Base-by-base conservation (phyloP, 192 early-diverging fungal genomes). In the Rhizophlyctis rosea region DNA sequence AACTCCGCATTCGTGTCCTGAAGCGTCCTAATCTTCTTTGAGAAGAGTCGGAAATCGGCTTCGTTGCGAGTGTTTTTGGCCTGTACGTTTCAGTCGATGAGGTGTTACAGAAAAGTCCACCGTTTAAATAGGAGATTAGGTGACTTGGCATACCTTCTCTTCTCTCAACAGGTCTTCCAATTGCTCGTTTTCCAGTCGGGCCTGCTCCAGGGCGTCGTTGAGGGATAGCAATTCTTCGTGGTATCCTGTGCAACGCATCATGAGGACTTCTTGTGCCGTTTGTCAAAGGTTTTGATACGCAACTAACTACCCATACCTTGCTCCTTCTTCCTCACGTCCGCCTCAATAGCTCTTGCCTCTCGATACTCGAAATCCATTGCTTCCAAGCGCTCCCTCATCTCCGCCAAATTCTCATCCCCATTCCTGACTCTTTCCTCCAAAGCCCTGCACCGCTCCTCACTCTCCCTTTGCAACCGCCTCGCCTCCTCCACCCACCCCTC, bases 11-110 rank as follows among this genome's bases (percentile, higher is more conserved):
- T 65, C 9, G 47, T 49, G 13, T 74, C 72, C 47, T 74, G 72
- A 18, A 74, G 59, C 14, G 27, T 61, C 3, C 72, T 47, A 33
- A 70, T 39, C 31, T 70, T 69, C 18, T 54, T 58, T 11, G 59
- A 34, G 36, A 74, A 74, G 13, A 74, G 49, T 11, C 67, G 67
- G 34, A 74, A 70, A 34, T 74, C 72, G 11, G 50, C 67, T 34
- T 74, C 72, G 35, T 56, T 64, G 9, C 64, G 62, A 14, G 57
- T 34, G 4, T 34, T 70, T 62, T 70, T 74, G 7, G 59, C 52
- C 61, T 63, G n/a, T n/a, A 57, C 2, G 24, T 47, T 11, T 16
- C 18, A 44, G 39, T 44, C 39, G 18, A 18, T 44, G 18, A 44
- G 39, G 39, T 44, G 39, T 13, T 44, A 44, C 18, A 44, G 9